Base-by-base conservation (phyloP, 495 filamentous ascomycete genomes). In the Penicillium canariense region DNA sequence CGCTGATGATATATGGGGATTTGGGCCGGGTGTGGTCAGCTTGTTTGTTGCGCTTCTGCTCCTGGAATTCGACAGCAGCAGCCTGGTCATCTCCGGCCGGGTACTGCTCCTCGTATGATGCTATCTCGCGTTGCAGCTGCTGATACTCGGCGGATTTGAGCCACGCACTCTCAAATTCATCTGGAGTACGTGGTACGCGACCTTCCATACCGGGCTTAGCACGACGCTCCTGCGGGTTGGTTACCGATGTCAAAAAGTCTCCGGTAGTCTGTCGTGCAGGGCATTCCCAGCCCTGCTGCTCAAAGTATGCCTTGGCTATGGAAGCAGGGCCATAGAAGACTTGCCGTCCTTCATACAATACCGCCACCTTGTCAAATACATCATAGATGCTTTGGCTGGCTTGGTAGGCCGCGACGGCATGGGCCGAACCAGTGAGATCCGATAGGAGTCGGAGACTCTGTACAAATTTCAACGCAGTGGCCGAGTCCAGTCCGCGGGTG, bases 401-500 rank as follows among this genome's bases (percentile, higher is more conserved):
- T 65, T 93, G 89, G 59, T 91, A 93, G 5, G 90, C 77, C 3
- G 87, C 88, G 10, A 91, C 87, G 36, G 88, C 87, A 5, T 86
- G 88, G 25, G 83, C 82, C 0, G 81, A 87, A 61, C 86, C 78
- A 70, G 87, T 83, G 31, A 90, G 74, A 60, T 89, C 82, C 7
- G 87, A 87, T 60, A 86, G 77, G 31, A 90, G 74, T 0, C 87
- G 81, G 36, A 92, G 76, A 0, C 84, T 83, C 60, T 88, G 84
- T 54, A 80, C 73, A 38, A 74, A 75, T 42, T 90, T 86, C 45
- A 94, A 77, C 0, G 90, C 90, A 0, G 89, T 94, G 10, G 85
- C 87, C 2, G 87, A 85, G 61, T 96, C 91, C 27, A 95, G 75
- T 28, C 90, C 91, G 54, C 91, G 82, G 3, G 90, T 93, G 26